Evolutionary conservation across 805 yeast genomes (phyloP), one percentile per base, ranked within the genome.

Genomic region (Torulaspora gathmanii): DNA sequence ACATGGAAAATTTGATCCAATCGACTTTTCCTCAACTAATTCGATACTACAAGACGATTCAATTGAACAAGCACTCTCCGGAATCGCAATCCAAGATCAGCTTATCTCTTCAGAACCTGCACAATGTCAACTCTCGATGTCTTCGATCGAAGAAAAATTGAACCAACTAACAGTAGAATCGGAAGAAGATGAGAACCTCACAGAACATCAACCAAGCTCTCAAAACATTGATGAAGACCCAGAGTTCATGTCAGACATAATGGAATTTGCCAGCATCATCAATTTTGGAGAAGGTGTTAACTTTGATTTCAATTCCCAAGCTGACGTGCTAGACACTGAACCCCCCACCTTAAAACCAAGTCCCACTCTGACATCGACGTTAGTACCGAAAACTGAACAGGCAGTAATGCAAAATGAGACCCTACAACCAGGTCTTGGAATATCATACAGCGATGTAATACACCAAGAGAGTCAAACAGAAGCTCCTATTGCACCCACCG

Each of bases 201-300:
- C 13, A 11, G 34, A 42, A 10, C 12, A 16, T 16, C 27, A 38
- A 12, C 31, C 9, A 2, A 12, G 29, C 20, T 23, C n/a, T 35
- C 15, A 16, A 10, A 37, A 26, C 11, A 13, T 44, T 6, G 51
- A 47, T 26, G 65, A 60, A 6, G 69, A 61, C 17, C 62, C 57
- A 3, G 72, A 69, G 19, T 61, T 68, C 29, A 61, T 69, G 48
- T 63, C 67, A 1, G 73, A 71, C 37, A 65, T 73, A 12, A 61
- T 69, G 61, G 77, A 72, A 49, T 73, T 72, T 52, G 73, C 74
- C 5, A 72, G 68, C 36, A 65, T 70, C 40, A 71, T 73, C 22
- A 69, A 72, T 51, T 73, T 73, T 53, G 78, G 75, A 4, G 75
- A 67, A 19, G 73, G 66, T 26, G 47, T 71, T 17, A 64, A 70